phyloP scores from a whole-genome alignment of 1,284 basidiomycete genomes.

The Agroathelia rolfsii region DNA sequence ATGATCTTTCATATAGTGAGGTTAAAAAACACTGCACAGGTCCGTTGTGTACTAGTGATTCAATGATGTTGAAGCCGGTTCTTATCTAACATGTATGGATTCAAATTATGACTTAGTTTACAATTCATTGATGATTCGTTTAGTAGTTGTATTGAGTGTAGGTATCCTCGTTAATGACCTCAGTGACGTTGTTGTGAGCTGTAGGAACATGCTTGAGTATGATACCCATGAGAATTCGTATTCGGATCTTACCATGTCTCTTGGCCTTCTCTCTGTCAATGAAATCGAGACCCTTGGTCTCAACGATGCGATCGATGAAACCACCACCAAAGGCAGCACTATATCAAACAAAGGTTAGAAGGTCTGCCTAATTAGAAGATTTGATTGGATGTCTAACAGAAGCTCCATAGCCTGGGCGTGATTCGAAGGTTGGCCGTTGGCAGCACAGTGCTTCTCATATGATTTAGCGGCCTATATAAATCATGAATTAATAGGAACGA shows the following conservation, averaged over 20 bases:
- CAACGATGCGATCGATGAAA: slow-evolving; percentile 34
- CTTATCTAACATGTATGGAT: too few species aligned
- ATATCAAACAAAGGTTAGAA: not conserved
- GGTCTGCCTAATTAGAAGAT: slow-evolving; percentile 9
- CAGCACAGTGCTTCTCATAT: slow-evolving; percentile 38
- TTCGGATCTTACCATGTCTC: slow-evolving; percentile 26
- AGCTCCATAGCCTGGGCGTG: slow-evolving; percentile 38
- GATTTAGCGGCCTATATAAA: slow-evolving; percentile 38
- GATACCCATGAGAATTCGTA: too few species aligned
- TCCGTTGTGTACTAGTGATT: too few species aligned
- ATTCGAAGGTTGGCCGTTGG: slow-evolving; percentile 32
- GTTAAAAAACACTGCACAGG: too few species aligned
- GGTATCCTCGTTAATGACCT: too few species aligned
- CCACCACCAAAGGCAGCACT: slow-evolving; percentile 36
- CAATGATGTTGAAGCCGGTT: too few species aligned
- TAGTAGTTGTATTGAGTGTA: too few species aligned
- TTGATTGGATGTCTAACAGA: slow-evolving; percentile 16
- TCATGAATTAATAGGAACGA: not conserved
- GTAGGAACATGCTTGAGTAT: too few species aligned
- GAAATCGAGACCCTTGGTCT: slow-evolving; percentile 42
- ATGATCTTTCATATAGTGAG: too few species aligned
- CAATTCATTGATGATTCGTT: too few species aligned
- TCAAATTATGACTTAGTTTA: too few species aligned
- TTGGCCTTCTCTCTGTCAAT: slow-evolving; percentile 34
- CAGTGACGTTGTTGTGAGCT: too few species aligned